A percentile compares a stretch with the other conserved stretches of the same genome.
Conservation (phyloP, 2,329 filamentous ascomycete species). For the Fusarium incarnatum region DNA sequence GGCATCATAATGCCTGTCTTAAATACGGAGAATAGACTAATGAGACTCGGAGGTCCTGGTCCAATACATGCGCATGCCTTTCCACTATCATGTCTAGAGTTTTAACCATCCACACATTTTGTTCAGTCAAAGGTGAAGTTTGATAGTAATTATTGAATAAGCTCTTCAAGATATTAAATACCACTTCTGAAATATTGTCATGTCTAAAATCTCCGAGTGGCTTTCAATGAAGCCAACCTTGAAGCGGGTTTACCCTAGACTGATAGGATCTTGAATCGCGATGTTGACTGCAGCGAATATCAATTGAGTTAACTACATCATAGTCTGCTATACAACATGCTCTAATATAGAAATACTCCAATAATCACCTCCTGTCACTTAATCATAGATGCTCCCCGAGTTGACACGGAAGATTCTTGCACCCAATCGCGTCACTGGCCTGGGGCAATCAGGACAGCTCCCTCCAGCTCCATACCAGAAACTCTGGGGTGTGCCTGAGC, state of each 20-base stretch:
- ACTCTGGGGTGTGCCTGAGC: conserved; percentile 15
- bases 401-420: conserved; percentile 1
- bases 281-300: not conserved
- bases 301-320: not conserved
- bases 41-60: conserved; percentile 1
- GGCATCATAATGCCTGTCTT: conserved; percentile 45
- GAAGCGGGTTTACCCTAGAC: not conserved
- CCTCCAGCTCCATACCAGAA: not conserved
- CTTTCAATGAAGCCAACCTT: too few species aligned
- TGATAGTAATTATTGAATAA: too few species aligned
- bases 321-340: not conserved
- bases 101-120: not conserved
- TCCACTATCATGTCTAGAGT: not conserved
- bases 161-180: too few species aligned
- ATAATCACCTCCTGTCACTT: not conserved
- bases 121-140: not conserved
- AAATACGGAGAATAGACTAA: conserved; percentile 40
- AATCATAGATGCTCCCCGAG: too few species aligned
- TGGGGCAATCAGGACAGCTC: not conserved
- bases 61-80: not conserved
- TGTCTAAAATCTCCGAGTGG: too few species aligned
- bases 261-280: not conserved
- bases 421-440: not conserved
- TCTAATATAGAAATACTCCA: not conserved
- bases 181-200: too few species aligned